Evolutionary conservation across 257 asterid species (phyloP).

Genomic region (Solanum chmielewskii): DNA sequence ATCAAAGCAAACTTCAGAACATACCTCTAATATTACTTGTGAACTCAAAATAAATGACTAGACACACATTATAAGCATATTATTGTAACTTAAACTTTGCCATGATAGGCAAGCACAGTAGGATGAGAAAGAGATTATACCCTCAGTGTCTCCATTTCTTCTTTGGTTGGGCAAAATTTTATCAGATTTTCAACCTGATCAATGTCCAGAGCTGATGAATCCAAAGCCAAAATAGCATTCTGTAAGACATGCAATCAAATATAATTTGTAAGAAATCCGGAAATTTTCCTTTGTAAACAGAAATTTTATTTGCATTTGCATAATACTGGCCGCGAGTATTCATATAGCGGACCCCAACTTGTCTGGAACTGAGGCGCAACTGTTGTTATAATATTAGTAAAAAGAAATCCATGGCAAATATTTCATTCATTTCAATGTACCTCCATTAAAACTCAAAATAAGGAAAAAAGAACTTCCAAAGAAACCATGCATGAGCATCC

Average conservation of each 20-base stretch:
- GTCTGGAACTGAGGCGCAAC: neutral
- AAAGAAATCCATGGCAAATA: neutral
- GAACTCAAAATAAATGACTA: neutral
- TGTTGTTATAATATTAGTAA: neutral
- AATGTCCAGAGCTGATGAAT: conserved; percentile 84
- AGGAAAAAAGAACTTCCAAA: neutral
- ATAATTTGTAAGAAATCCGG: neutral
- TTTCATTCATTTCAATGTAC: neutral
- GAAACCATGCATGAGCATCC: neutral
- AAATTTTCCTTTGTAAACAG: neutral
- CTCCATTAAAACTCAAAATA: neutral
- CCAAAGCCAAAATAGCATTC: conserved; percentile 88
- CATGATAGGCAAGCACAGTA: neutral
- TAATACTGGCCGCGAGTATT: neutral
- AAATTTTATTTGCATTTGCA: neutral
- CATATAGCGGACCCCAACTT: neutral
- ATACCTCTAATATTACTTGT: neutral
- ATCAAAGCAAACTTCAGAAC: neutral
- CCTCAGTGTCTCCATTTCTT: conserved; percentile 95
- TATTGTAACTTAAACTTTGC: neutral
- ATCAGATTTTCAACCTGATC: conserved; percentile 99
- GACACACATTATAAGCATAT: neutral
- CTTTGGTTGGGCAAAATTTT: conserved; percentile 93
- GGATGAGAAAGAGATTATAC: conserved; percentile 18
- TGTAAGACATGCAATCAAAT: conserved; percentile 6